A percentile compares a stretch with the other conserved stretches of the same genome.
Conservation (phyloP, 176 grass and related monocot species). For the Zizania latifolia region DNA sequence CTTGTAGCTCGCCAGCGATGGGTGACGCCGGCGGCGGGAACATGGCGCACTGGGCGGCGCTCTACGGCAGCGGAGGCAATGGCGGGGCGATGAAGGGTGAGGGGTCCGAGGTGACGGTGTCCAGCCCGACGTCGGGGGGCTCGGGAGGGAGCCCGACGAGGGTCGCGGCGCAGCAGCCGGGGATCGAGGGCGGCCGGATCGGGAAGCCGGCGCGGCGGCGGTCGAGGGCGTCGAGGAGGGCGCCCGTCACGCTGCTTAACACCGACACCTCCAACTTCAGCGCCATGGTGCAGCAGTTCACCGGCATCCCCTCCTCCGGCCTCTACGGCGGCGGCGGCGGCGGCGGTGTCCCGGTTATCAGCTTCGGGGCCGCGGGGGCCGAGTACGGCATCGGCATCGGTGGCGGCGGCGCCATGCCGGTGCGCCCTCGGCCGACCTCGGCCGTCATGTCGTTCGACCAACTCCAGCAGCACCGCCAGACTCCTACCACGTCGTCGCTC, state of each 20-base stretch:
- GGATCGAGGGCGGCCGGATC: slow-evolving; percentile 39
- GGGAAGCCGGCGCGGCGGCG: slow-evolving; percentile 54
- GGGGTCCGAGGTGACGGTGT: slow-evolving; percentile 1
- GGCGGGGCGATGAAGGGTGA: background rate
- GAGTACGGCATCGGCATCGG: background rate
- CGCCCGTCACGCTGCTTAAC: slow-evolving; percentile 86
- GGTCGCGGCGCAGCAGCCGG: background rate
- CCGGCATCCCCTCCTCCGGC: slow-evolving; percentile 56
- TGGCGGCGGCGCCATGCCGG: slow-evolving; percentile 2
- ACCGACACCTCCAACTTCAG: slow-evolving; percentile 95
- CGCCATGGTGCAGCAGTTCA: slow-evolving; percentile 99
- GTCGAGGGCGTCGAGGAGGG: slow-evolving; percentile 56
- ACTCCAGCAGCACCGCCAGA: slow-evolving; percentile 13
- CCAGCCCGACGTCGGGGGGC: slow-evolving; percentile 46
- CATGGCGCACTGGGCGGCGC: slow-evolving; percentile 44
- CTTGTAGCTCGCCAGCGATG: slow-evolving; percentile 9
- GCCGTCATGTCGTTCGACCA: slow-evolving; percentile 59
- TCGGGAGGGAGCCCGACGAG: slow-evolving; percentile 21
- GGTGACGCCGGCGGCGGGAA: slow-evolving; percentile 30
- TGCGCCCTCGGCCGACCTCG: slow-evolving; percentile 39
- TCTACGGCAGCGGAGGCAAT: slow-evolving; percentile 27
- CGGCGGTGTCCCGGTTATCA: slow-evolving; percentile 20
- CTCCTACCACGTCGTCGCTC: slow-evolving; percentile 10
- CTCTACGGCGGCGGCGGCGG: slow-evolving; percentile 24
- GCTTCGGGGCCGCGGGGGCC: slow-evolving; percentile 42